Evolutionary conservation across 305 asterid genomes (phyloP).

Genomic region (Ruellia speciosa): DNA sequence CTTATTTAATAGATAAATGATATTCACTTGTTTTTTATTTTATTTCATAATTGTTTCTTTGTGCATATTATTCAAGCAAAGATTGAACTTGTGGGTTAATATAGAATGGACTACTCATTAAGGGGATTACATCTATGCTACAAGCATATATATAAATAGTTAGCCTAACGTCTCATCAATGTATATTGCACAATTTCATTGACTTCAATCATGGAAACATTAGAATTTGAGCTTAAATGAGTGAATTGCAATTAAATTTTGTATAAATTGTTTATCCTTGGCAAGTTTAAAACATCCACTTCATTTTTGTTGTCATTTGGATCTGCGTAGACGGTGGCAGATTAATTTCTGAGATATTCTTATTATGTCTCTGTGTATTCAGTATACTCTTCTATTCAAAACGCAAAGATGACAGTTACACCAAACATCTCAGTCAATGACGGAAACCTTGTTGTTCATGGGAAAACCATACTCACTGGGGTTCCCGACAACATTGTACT

Average conservation of each 20-base stretch:
- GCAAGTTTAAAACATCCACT: no score
- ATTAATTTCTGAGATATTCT: constrained; percentile 6
- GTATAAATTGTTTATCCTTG: no score
- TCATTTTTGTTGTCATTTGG: no score
- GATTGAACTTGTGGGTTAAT: not conserved
- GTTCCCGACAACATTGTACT: constrained; percentile 76
- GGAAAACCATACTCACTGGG: constrained; percentile 74
- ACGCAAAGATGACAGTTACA: constrained; percentile 63
- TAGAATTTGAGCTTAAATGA: not conserved
- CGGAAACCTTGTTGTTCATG: constrained; percentile 83
- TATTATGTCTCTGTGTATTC: constrained; percentile 22
- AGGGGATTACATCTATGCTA: not conserved
- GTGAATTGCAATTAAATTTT: not conserved
- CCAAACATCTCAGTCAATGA: constrained; percentile 69
- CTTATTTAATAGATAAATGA: no score
- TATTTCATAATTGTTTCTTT: no score
- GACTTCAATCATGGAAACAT: not conserved
- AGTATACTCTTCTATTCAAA: constrained; percentile 30
- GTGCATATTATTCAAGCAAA: no score
- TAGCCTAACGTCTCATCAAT: not conserved
- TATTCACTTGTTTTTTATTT: no score
- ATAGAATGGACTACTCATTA: not conserved
- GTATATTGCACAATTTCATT: not conserved
- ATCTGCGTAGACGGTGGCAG: no score
- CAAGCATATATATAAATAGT: not conserved